phyloP scores from a whole-genome alignment of 305 asterid species.

The Fraxinus albicans region DNA sequence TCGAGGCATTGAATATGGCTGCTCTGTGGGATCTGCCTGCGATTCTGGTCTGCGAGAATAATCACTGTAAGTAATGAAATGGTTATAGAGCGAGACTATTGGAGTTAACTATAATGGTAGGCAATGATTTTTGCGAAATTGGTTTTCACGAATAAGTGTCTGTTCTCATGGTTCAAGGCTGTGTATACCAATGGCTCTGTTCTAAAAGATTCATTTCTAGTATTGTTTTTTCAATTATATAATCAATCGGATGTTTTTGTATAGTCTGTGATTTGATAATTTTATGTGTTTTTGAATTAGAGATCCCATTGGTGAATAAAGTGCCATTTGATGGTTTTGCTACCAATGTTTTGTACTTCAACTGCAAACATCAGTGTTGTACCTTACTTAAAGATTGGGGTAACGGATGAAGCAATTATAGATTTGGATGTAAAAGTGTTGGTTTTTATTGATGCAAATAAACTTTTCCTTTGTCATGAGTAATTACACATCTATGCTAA shows the following conservation, averaged over 20 bases:
- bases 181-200: not conserved
- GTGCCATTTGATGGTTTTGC: not conserved
- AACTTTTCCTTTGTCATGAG: not conserved
- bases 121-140: not conserved
- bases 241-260: not conserved
- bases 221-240: not conserved
- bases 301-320: not conserved
- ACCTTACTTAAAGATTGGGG: not conserved
- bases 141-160: not conserved
- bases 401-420: not conserved
- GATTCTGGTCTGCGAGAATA: conserved; percentile 86
- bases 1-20: conserved; percentile 92
- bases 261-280: not conserved
- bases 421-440: not conserved
- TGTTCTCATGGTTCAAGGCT: not conserved
- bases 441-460: not conserved
- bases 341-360: not conserved
- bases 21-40: conserved; percentile 95
- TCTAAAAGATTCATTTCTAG: not conserved
- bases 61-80: conserved; percentile 62
- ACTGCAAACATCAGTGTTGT: not conserved
- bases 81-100: not conserved
- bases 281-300: not conserved
- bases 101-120: not conserved
- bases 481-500: not conserved